Percentiles rank a stretch among this genome's conserved stretches.
Evolutionary conservation across 441 rosid species (phyloP).

Genomic region (Metrosideros polymorpha): DNA sequence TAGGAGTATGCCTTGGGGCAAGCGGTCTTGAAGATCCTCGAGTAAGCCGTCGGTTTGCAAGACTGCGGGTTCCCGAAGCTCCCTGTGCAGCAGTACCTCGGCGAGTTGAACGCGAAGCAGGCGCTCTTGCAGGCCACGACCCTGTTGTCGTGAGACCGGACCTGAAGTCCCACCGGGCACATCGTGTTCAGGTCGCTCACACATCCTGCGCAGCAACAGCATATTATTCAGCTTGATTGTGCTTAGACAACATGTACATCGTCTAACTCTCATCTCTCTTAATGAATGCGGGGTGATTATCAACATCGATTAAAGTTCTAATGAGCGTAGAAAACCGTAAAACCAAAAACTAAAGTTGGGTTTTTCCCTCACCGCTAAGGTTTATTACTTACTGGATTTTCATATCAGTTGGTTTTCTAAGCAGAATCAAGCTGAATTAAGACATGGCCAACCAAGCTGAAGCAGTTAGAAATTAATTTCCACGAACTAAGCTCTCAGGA

Average conservation of each 20-base stretch:
- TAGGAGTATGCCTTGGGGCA: conserved; percentile 91
- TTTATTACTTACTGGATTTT: no score
- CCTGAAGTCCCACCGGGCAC: conserved; percentile 85
- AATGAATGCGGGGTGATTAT: not conserved
- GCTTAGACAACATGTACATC: not conserved
- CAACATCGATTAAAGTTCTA: not conserved
- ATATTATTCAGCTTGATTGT: not conserved
- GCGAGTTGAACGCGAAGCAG: conserved; percentile 79
- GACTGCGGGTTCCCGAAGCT: conserved; percentile 57
- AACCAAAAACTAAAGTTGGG: no score
- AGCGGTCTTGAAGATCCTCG: conserved; percentile 78
- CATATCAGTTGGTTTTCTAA: no score
- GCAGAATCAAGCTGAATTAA: no score
- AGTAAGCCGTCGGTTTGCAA: conserved; percentile 89
- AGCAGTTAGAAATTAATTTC: no score
- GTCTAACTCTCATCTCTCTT: not conserved
- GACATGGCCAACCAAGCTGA: no score
- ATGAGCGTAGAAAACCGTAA: no score
- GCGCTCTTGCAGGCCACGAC: conserved; percentile 94
- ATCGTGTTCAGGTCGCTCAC: conserved; percentile 68
- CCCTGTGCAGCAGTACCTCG: conserved; percentile 89
- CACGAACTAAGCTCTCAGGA: no score
- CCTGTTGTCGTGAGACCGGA: conserved; percentile 39
- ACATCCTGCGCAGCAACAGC: conserved; percentile 41
- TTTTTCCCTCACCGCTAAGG: no score